Conservation (phyloP, 306 rosid species). For the Comarum palustre region DNA sequence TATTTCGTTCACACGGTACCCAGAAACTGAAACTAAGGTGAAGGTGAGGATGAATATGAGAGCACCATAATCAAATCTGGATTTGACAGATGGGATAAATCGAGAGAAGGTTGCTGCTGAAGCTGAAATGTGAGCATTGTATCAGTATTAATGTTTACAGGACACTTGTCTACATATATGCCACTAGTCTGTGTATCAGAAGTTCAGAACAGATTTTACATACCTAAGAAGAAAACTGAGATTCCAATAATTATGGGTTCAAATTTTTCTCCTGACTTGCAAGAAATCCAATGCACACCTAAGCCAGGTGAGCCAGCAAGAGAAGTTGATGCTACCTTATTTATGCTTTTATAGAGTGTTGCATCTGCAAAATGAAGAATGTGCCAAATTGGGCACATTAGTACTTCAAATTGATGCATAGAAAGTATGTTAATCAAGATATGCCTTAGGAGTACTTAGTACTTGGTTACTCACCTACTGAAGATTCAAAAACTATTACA, state of each 20-base stretch:
- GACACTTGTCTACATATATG: background rate
- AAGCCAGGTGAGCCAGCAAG: constrained; percentile 65
- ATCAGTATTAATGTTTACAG: background rate
- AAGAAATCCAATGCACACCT: constrained; percentile 67
- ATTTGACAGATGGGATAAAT: constrained; percentile 66
- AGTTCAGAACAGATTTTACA: background rate
- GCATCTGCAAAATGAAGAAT: constrained; percentile 51
- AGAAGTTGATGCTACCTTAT: constrained; percentile 58
- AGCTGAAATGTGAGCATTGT: constrained; percentile 37
- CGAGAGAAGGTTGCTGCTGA: constrained; percentile 74
- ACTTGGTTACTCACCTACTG: constrained; percentile 43
- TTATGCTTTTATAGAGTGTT: constrained; percentile 48
- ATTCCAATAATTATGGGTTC: constrained; percentile 55
- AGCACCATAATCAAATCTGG: constrained; percentile 72
- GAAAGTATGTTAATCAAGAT: background rate
- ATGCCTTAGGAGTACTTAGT: background rate
- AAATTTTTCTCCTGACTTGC: constrained; percentile 45
- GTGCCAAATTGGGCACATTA: background rate
- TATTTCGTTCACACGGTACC: constrained; percentile 51
- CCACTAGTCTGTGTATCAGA: background rate
- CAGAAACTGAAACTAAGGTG: constrained; percentile 57
- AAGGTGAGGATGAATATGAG: constrained; percentile 75
- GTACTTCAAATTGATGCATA: background rate
- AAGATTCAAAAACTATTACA: constrained; percentile 56
- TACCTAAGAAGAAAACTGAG: constrained; percentile 66